Evolutionary conservation across 139 green algal species (phyloP), one percentile per base, ranked within the genome.

Genomic region (Auxenochlorella pyrenoidosa): DNA sequence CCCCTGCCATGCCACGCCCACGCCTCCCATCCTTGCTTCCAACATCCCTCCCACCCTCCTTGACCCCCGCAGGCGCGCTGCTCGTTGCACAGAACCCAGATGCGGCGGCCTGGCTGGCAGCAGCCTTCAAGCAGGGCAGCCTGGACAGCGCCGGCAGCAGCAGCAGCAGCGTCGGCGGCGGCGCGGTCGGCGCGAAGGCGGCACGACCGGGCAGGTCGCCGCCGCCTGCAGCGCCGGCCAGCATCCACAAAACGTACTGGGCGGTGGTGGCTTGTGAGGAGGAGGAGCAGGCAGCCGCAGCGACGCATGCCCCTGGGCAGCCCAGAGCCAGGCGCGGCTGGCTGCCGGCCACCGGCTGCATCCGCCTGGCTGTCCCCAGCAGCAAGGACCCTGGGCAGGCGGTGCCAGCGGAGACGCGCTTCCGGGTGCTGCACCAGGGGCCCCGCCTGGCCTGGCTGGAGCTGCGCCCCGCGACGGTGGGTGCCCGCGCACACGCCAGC

Each of bases 101-200:
- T 71, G 91, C 94, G 0, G 93, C 94, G 3, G 76, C 92, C 16
- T 92, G 89, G 91, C 87, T 97, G 26, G 36, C 68, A 6, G 83
- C 82, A 0, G 90, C 90, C 5, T 94, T 96, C 75, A 36, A 65
- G 24, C 38, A 44, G 3, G 44, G 59, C 16, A 54, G 59, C 60
- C 24, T 28, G n/a, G 78, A 36, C 66, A 77, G 79, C 73, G 21
- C 24, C 26, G n/a, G 32, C 63, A 54, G 30, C 38, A 68, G 76
- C n/a, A 76, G 63, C 60, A 76, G 59, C 72, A 73, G 44, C 19
- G 65, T 2, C 21, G 24, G 85, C 76, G 71, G 47, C 75, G 36
- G 40, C 0, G 47, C 71, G 19, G 76, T 38, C 41, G 36, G 34
- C 54, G 65, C 58, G n/a, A 24, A 24, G 54, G 51, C 30, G 1